Evolutionary conservation across 202 grass and related monocot species (phyloP), one percentile per base, ranked within the genome.

Genomic region (Alloteropsis angusta): DNA sequence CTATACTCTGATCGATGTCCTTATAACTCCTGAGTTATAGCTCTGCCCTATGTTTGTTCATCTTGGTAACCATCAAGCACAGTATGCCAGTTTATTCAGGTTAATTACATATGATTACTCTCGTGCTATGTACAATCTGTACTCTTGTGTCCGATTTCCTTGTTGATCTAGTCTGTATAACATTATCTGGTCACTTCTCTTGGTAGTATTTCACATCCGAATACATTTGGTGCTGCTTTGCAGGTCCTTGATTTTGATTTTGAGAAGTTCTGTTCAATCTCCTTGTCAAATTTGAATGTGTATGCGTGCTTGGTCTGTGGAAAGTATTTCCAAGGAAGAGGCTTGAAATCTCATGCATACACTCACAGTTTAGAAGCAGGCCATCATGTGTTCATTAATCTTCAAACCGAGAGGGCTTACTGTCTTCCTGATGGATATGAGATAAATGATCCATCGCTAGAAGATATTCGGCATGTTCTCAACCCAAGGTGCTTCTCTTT

Each of bases 191-290:
- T 39, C 23, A 49, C 41, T 64, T 78, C 5, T 50, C 18, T 42
- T 87, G 49, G n/a, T 78, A n/a, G n/a, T 74, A 15, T 55, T 53
- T 16, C n/a, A 74, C 50, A 15, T 3, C 14, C 46, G 23, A 69
- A 4, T 69, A 13, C 70, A 43, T 45, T 34, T 66, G 74, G 26
- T 81, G 15, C 57, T 75, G 19, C 41, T 69, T 50, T 83, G 28
- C 82, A 97, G 94, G 94, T 94, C 75, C 89, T 99, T 89, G 96
- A 99, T 84, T 99, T 99, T 80, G 96, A 99, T 88, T 99, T 99
- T 84, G 92, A 99, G 86, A 99, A 90, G 68, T 95, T 95, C 59
- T 99, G 96, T 70, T 99, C 92, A 55, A 99, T 95, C 19, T 99
- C 96, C 67, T 79, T 99, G 26, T 99, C 96, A 66, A 99, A 95